Percentiles rank a stretch among this genome's conserved stretches.
Conservation (phyloP, 257 asterid species). For the Dorcoceras hygrometricum region DNA sequence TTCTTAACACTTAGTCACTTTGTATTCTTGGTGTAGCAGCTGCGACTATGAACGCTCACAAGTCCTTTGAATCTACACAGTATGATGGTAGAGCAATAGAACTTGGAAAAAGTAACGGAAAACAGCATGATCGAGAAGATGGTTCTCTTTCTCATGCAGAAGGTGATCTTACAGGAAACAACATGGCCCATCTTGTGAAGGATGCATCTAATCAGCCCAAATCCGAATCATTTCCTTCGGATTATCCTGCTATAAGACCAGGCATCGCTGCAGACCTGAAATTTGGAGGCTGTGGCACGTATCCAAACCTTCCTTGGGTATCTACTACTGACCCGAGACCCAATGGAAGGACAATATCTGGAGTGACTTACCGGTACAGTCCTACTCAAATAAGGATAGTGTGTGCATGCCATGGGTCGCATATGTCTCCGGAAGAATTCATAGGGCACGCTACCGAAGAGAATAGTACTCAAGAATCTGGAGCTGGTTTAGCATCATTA, state of each 20-base stretch:
- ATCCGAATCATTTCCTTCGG: constrained; percentile 55
- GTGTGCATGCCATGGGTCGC: constrained; percentile 93
- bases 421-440: constrained; percentile 90
- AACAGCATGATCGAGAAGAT: constrained; percentile 57
- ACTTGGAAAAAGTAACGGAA: constrained; percentile 48
- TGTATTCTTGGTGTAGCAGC: constrained; percentile 23
- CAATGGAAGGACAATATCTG: constrained; percentile 82
- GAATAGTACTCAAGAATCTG: constrained; percentile 38
- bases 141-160: constrained; percentile 51
- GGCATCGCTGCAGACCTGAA: constrained; percentile 81
- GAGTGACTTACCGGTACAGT: constrained; percentile 82
- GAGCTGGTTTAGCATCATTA: constrained; percentile 45
- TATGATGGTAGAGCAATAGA: constrained; percentile 55
- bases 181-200: constrained; percentile 35
- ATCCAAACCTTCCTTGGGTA: constrained; percentile 93
- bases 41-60: constrained; percentile 38
- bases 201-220: constrained; percentile 49
- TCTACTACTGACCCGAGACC: constrained; percentile 81
- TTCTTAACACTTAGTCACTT: constrained; percentile 25
- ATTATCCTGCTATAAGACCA: constrained; percentile 78
- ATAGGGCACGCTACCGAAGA: constrained; percentile 73
- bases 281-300: constrained; percentile 86
- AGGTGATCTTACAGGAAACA: constrained; percentile 45
- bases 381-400: constrained; percentile 83
- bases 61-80: constrained; percentile 52